A percentile compares a stretch with the other conserved stretches of the same genome.
Evolutionary conservation across 2,329 filamentous ascomycete species (phyloP).

Genomic region (Purpureocillium takamizusanense): DNA sequence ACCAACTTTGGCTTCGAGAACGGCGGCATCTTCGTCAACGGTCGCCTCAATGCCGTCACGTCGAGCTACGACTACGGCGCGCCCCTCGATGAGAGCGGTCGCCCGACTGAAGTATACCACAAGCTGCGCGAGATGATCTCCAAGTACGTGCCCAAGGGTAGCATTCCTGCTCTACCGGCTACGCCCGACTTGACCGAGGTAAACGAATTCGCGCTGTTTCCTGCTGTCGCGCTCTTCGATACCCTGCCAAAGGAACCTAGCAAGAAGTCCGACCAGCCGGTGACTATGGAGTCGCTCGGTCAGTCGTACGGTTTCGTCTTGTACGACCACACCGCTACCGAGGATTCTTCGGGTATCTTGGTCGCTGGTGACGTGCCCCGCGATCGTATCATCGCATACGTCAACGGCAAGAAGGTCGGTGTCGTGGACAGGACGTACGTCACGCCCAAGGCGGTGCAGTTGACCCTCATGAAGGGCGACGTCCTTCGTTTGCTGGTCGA

Average conservation of each 20-base stretch:
- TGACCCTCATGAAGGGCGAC: slow-evolving; percentile 29
- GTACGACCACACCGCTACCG: slow-evolving; percentile 26
- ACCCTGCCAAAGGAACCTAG: slow-evolving; percentile 11
- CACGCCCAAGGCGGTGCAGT: slow-evolving; percentile 24
- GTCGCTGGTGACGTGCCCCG: slow-evolving; percentile 31
- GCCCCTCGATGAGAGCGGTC: slow-evolving; percentile 39
- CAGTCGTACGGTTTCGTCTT: slow-evolving; percentile 35
- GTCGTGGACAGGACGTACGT: slow-evolving; percentile 37
- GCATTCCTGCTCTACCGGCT: slow-evolving; percentile 25
- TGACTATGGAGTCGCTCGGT: slow-evolving; percentile 35
- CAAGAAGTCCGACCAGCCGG: slow-evolving; percentile 16
- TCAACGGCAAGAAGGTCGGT: slow-evolving; percentile 30
- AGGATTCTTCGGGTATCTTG: slow-evolving; percentile 20
- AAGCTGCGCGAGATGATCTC: slow-evolving; percentile 27
- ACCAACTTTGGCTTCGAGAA: slow-evolving; percentile 41
- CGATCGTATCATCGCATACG: slow-evolving; percentile 37
- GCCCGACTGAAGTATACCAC: slow-evolving; percentile 33
- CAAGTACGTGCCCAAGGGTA: slow-evolving; percentile 24
- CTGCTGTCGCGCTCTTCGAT: slow-evolving; percentile 28
- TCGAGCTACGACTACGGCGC: slow-evolving; percentile 42
- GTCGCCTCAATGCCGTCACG: slow-evolving; percentile 26
- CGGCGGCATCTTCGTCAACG: slow-evolving; percentile 33
- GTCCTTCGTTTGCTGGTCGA: slow-evolving; percentile 35
- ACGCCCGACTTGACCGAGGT: slow-evolving; percentile 23
- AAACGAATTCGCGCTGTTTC: slow-evolving; percentile 25